Evolutionary conservation across 2,329 filamentous ascomycete species (phyloP).

Genomic region (Endocalyx cinctus): DNA sequence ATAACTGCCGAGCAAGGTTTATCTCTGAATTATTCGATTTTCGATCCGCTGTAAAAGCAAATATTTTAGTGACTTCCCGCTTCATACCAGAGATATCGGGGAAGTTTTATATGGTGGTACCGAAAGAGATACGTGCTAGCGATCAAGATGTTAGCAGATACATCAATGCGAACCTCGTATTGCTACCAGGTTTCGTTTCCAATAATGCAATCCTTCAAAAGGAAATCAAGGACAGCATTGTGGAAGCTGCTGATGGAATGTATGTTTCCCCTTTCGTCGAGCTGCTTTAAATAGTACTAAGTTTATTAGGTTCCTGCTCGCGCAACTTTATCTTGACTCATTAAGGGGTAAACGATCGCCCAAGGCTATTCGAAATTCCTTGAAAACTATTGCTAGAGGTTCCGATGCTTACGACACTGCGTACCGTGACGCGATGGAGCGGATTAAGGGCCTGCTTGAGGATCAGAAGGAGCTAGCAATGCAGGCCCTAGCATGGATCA

Average conservation of each 20-base stretch:
- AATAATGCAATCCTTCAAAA: background rate
- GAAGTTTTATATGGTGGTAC: background rate
- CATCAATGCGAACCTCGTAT: background rate
- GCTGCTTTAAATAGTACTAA: background rate
- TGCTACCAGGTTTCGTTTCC: background rate
- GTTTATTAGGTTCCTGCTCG: conserved; percentile 1
- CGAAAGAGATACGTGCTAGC: background rate
- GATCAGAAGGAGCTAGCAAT: background rate
- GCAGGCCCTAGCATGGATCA: conserved; percentile 2
- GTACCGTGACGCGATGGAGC: conserved; percentile 1
- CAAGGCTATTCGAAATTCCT: background rate
- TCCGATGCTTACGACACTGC: background rate
- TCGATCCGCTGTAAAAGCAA: background rate
- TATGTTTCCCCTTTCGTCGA: background rate
- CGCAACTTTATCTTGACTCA: conserved; percentile 1
- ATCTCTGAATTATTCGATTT: background rate
- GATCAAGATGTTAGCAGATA: conserved; percentile 1
- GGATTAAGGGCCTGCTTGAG: background rate
- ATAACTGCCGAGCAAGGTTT: background rate
- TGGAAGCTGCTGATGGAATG: background rate
- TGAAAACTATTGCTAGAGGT: background rate
- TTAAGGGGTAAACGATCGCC: background rate
- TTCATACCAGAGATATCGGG: background rate
- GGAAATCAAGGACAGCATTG: conserved; percentile 1
- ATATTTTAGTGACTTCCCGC: conserved; percentile 2